These are phyloP conservation scores for Lithospermum erythrorhizon DNA, from an alignment of 257 asterid genomes.

Conservation along the genomic window DNA sequence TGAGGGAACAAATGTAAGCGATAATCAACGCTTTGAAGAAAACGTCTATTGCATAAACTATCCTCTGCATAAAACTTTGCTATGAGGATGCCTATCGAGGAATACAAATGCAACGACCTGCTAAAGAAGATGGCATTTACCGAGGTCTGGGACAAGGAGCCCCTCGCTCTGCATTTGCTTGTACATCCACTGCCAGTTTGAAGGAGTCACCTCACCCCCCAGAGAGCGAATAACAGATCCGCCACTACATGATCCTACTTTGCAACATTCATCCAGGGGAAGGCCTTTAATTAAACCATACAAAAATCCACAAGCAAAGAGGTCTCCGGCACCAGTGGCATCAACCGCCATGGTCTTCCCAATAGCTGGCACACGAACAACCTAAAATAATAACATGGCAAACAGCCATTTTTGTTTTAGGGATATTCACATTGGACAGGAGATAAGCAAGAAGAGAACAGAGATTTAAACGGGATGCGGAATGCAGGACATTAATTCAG, in stretches of 20 bases:
- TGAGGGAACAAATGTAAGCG: not conserved
- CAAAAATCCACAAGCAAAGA: conserved; percentile 86
- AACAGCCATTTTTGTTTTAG: too few relatives aligned
- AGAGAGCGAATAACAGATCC: conserved; percentile 83
- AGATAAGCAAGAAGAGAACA: not conserved
- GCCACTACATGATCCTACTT: conserved; percentile 85
- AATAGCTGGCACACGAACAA: conserved; percentile 71
- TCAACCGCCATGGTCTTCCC: conserved; percentile 67
- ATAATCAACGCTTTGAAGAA: not conserved
- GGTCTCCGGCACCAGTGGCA: conserved; percentile 99
- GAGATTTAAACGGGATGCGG: too few relatives aligned
- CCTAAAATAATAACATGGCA: conserved; percentile 21
- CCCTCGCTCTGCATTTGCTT: conserved; percentile 62
- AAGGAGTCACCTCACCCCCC: conserved; percentile 84
- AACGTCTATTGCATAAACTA: not conserved
- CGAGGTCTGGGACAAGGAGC: conserved; percentile 33
- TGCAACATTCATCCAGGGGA: conserved; percentile 77
- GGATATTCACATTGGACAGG: too few relatives aligned
- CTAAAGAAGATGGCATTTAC: conserved; percentile 3
- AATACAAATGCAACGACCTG: not conserved
- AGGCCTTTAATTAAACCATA: conserved; percentile 79
- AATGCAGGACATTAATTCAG: too few relatives aligned
- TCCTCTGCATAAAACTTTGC: not conserved
- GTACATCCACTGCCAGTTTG: conserved; percentile 97
- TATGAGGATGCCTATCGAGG: not conserved